Percentiles rank a stretch among this genome's conserved stretches.
These are phyloP conservation scores for Ogataea glucozyma DNA, from an alignment of 805 yeast species.

Conservation along the genomic window DNA sequence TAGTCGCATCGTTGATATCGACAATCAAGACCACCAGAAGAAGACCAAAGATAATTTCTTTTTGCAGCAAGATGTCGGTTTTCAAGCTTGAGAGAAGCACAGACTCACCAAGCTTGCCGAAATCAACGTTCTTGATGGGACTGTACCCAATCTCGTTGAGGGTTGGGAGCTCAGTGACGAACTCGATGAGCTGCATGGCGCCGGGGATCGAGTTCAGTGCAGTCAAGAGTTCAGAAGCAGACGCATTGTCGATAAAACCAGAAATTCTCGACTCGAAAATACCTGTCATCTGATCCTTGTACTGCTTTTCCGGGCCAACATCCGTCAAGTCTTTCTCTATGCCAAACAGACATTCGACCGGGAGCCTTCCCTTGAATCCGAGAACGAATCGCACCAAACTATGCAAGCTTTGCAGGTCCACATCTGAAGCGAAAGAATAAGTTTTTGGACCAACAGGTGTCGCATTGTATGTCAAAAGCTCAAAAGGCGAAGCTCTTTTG, in stretches of 20 bases:
- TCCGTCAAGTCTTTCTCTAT: constrained; percentile 40
- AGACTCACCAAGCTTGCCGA: constrained; percentile 29
- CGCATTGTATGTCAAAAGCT: constrained; percentile 34
- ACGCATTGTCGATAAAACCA: constrained; percentile 40
- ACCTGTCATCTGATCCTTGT: constrained; percentile 36
- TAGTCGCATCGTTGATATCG: constrained; percentile 33
- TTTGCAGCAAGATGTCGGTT: constrained; percentile 20
- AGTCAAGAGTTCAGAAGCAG: constrained; percentile 40
- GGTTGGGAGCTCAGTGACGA: constrained; percentile 35
- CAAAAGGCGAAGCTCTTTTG: constrained; percentile 37
- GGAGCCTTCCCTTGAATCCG: constrained; percentile 41
- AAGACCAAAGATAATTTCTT: constrained; percentile 28
- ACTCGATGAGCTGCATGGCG: constrained; percentile 39
- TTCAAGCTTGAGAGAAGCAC: constrained; percentile 25
- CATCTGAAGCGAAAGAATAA: constrained; percentile 11
- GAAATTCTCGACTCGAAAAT: constrained; percentile 46
- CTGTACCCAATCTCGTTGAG: constrained; percentile 19
- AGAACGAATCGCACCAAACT: constrained; percentile 32
- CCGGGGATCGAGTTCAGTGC: constrained; percentile 41
- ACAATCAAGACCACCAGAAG: constrained; percentile 33
- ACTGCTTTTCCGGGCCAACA: constrained; percentile 30
- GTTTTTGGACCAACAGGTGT: constrained; percentile 1
- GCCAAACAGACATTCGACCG: constrained; percentile 37
- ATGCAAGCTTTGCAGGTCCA: constrained; percentile 10
- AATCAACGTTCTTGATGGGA: constrained; percentile 21